Evolutionary conservation across 805 yeast genomes (phyloP).

Genomic region (Lachancea sp.): DNA sequence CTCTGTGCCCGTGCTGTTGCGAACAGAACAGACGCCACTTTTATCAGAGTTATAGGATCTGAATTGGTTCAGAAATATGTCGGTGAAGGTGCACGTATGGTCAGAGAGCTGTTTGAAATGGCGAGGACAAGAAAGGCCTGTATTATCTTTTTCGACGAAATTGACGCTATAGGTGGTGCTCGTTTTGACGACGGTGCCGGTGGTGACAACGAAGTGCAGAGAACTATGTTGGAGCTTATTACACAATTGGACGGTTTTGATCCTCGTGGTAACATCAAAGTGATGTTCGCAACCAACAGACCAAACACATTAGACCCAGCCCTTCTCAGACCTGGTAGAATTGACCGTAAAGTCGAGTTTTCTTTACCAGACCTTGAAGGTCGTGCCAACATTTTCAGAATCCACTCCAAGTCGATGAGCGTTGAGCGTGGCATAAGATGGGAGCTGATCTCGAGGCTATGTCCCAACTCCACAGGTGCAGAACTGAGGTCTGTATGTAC

Average conservation of each 20-base stretch:
- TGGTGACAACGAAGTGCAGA: conserved; percentile 97
- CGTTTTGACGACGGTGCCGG: conserved; percentile 99
- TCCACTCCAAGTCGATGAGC: conserved; percentile 96
- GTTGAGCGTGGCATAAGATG: conserved; percentile 96
- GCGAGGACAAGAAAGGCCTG: conserved; percentile 98
- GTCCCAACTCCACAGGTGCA: conserved; percentile 99
- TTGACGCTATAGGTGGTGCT: conserved; percentile 99
- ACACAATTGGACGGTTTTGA: conserved; percentile 98
- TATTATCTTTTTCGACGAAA: conserved; percentile 95
- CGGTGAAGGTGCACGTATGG: conserved; percentile 99
- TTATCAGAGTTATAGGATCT: conserved; percentile 96
- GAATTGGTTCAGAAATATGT: conserved; percentile 97
- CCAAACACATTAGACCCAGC: conserved; percentile 99
- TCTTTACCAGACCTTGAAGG: conserved; percentile 96
- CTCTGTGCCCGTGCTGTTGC: conserved; percentile 99
- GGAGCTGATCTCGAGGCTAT: conserved; percentile 94
- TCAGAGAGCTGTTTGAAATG: conserved; percentile 96
- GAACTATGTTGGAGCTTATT: conserved; percentile 97
- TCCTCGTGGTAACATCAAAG: conserved; percentile 97
- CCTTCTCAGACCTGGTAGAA: conserved; percentile 94
- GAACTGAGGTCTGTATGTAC: conserved; percentile 97
- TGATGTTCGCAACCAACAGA: conserved; percentile 98
- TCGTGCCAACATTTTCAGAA: conserved; percentile 93
- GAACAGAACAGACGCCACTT: conserved; percentile 97
- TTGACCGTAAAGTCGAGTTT: conserved; percentile 97